Conservation (phyloP, 225 moss, liverwort and hornwort genomes). For the Physcomitrium patens region DNA sequence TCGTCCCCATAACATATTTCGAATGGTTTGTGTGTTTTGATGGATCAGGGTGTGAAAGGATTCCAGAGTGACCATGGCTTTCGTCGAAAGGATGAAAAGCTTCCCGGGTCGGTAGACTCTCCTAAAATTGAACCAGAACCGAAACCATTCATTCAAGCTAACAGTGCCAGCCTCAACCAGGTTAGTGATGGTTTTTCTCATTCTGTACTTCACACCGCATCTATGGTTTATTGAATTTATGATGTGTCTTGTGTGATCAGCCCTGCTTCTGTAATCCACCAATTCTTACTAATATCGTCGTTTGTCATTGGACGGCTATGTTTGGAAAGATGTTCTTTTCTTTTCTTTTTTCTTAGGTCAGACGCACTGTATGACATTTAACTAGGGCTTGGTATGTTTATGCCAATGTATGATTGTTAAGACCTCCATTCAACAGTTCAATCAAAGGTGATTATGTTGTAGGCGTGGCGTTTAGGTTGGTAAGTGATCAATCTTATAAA, state of each 20-base stretch:
- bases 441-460: too few species aligned
- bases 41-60: constrained; percentile 43
- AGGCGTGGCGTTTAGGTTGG: too few species aligned
- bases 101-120: constrained; percentile 11
- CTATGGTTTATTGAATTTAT: neutral
- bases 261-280: neutral
- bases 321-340: too few species aligned
- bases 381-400: neutral
- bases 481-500: too few species aligned
- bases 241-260: neutral
- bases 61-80: constrained; percentile 37
- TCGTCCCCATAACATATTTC: neutral
- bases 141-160: constrained; percentile 22
- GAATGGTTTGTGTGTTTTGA: constrained; percentile 11
- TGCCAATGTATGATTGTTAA: neutral
- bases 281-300: too few species aligned
- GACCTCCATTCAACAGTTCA: too few species aligned
- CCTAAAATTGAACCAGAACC: constrained; percentile 22
- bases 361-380: too few species aligned
- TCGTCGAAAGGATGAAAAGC: constrained; percentile 32
- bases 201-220: neutral
- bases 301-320: too few species aligned
- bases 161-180: constrained; percentile 35
- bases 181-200: constrained; percentile 30
- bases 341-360: too few species aligned